Evolutionary conservation across 1,284 basidiomycete species (phyloP), one percentile per base, ranked within the genome.

Genomic region (Macrocystidia cucumis): DNA sequence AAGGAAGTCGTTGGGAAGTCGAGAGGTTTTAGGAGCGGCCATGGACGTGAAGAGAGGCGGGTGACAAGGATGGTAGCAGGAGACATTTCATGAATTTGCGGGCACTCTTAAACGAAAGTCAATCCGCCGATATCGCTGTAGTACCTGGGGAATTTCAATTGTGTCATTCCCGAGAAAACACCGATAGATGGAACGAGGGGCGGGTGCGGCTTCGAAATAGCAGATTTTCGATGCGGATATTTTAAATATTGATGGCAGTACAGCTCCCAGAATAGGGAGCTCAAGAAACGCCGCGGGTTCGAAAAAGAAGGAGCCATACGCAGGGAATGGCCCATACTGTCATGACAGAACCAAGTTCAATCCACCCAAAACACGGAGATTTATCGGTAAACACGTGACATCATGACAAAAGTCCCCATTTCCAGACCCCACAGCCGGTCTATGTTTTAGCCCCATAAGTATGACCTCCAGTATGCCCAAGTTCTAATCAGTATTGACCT

Each of bases 1-100:
- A 34, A 80, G 57, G 52, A 86, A 86, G 48, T 74, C 69, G 36
- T 63, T 63, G 22, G 74, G 59, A 29, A 67, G 49, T 48, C 59
- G 60, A 35, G 44, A 45, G 33, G 45, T 45, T 18, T 50, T 41
- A 24, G 47, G 45, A 41, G 52, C 51, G 29, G 57, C 52, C 61
- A 62, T 62, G 40, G 46, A 29, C 35, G 24, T 41, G 27, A 34
- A 31, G 26, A 35, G 37, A 44, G 38, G 43, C 37, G 39, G 45
- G 41, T 31, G 41, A 34, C 11, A 30, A 18, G 31, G 48, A 44
- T 44, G 48, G 43, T 49, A 46, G 48, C 48, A 54, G 48, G 45
- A 45, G 44, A 44, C 38, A 37, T 40, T 45, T 35, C 43, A 44
- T 41, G 32, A 41, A 47, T n/a, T 42, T 32, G 29, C 27, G 34